Evolutionary conservation across 1,284 basidiomycete genomes (phyloP), one percentile per base, ranked within the genome.

Genomic region (Ustilago loliicola): DNA sequence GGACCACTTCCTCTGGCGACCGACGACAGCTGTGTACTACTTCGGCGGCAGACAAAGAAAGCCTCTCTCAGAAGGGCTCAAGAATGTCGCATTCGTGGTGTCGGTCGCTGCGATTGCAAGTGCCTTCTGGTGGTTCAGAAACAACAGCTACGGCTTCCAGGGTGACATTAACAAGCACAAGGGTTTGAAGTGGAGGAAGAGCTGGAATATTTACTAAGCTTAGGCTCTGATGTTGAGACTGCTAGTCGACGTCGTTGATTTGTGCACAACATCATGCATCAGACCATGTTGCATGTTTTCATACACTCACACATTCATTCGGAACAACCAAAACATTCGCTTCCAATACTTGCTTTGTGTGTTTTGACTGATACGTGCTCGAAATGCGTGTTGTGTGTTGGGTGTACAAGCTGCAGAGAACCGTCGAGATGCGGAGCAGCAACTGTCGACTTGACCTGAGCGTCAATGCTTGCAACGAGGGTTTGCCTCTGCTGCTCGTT

Each of bases 71-170:
- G 88, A 88, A 8, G 87, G 88, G 45, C 91, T 91, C 32, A 97
- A 96, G 86, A 88, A 89, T 59, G 90, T 93, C 59, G 88, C 89
- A 59, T 99, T 98, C 85, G 90, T 89, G 0, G 77, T 91, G 4
- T 87, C 90, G 56, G 89, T 90, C 0, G 88, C 88, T 21, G 80
- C 89, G n/a, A 91, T 98, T 65, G 83, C 96, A 4, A 88, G 88
- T 29, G 91, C 91, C 66, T 98, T 97, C 89, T 95, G 93, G 93
- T 98, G 94, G 94, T 98, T 98, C 89, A 92, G 90, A 73, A 92
- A 91, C 27, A 88, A 96, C 48, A 93, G 94, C 0, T 95, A 94
- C 85, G 96, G 96, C 9, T 93, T 98, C 63, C 90, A 92, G 51
- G 95, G 95, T 0, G 92, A 93, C 2, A 90, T 97, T 72, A 90